phyloP scores from a whole-genome alignment of 2,329 filamentous ascomycete genomes.

The Scolecobasidium constrictum region DNA sequence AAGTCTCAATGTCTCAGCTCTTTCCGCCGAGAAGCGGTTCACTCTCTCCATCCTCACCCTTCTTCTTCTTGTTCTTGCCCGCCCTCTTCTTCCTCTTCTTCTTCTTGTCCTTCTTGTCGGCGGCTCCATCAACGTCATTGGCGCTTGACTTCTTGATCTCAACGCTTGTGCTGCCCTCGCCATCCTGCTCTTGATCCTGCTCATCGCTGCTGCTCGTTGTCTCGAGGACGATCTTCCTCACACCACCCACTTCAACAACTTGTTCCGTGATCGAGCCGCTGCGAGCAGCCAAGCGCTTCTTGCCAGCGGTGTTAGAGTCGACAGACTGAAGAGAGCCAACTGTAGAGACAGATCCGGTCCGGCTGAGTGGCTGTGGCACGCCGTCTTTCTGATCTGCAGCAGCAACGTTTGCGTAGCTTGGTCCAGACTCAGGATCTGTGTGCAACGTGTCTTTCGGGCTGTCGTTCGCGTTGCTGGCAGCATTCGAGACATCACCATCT shows the following conservation, averaged over 20 bases:
- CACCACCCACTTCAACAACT: slow-evolving; percentile 60
- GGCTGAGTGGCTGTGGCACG: background rate
- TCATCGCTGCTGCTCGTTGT: slow-evolving; percentile 48
- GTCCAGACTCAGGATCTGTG: too few species aligned
- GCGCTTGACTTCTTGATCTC: slow-evolving; percentile 15
- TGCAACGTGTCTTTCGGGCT: background rate
- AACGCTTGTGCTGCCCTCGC: slow-evolving; percentile 7
- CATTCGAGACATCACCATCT: too few species aligned
- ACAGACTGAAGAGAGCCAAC: slow-evolving; percentile 4
- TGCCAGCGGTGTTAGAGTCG: slow-evolving; percentile 13
- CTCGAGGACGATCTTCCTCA: slow-evolving; percentile 66
- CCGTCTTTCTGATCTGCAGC: background rate
- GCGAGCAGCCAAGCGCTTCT: slow-evolving; percentile 42
- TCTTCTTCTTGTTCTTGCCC: slow-evolving; percentile 20
- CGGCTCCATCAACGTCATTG: slow-evolving; percentile 13
- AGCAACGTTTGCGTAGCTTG: background rate
- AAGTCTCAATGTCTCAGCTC: too few species aligned
- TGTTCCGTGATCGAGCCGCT: slow-evolving; percentile 74
- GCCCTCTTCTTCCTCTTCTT: slow-evolving; percentile 22
- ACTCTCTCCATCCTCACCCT: slow-evolving; percentile 13
- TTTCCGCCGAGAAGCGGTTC: background rate
- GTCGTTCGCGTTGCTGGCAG: background rate
- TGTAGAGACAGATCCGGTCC: background rate
- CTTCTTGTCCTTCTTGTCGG: slow-evolving; percentile 21
- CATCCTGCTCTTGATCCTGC: slow-evolving; percentile 18